These are phyloP conservation scores for Cadophora malorum DNA, from an alignment of 2,329 filamentous ascomycete genomes.

Conservation along the genomic window DNA sequence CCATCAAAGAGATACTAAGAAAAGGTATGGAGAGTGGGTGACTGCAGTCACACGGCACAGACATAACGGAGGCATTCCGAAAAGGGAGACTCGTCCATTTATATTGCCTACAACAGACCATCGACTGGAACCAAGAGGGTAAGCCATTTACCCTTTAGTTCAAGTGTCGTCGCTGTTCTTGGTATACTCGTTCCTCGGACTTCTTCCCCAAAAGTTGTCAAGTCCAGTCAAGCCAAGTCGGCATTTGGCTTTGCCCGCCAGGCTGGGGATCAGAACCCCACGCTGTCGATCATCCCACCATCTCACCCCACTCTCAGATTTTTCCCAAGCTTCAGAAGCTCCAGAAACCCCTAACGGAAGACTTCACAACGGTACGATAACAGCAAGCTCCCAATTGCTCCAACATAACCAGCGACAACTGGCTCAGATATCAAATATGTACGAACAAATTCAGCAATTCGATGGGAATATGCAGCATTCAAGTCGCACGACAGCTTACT, in stretches of 20 bases:
- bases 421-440: slow-evolving; percentile 23
- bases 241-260: neutral
- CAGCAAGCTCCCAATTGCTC: neutral
- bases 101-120: neutral
- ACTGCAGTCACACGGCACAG: slow-evolving; percentile 8
- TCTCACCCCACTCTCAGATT: neutral
- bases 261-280: neutral
- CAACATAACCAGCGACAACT: neutral
- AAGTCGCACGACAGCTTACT: slow-evolving; percentile 31
- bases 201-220: neutral
- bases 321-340: neutral
- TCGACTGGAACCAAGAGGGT: neutral
- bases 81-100: neutral
- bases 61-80: neutral
- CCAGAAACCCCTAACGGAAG: no score
- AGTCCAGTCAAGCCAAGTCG: neutral
- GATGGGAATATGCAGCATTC: slow-evolving; percentile 34
- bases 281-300: neutral
- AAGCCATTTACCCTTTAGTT: neutral
- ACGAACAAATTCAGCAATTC: slow-evolving; percentile 24
- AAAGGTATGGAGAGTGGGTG: neutral
- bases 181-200: neutral
- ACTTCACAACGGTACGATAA: no score
- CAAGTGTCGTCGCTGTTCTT: neutral
- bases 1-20: neutral